These are phyloP conservation scores for Holtermannia corniformis DNA, from an alignment of 768 basidiomycete genomes.

Conservation along the genomic window DNA sequence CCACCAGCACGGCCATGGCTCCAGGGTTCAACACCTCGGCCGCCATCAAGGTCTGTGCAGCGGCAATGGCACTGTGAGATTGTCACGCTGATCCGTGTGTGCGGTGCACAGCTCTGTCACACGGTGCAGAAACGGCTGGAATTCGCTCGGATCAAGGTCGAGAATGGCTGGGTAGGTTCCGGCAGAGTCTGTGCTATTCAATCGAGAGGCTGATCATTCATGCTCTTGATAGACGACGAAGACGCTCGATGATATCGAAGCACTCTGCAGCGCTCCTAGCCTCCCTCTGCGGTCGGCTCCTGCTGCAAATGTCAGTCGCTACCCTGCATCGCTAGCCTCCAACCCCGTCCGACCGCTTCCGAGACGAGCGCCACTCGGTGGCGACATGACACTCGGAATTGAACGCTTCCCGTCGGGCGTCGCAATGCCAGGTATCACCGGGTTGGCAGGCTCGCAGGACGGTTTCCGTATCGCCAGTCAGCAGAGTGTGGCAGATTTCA, in stretches of 20 bases:
- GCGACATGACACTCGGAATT: background rate
- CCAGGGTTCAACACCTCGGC: too few relatives aligned
- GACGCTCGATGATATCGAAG: background rate
- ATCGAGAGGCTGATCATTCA: background rate
- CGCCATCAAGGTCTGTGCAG: too few relatives aligned
- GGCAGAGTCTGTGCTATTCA: background rate
- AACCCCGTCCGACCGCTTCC: background rate
- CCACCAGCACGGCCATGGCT: too few relatives aligned
- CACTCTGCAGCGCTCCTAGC: too few relatives aligned
- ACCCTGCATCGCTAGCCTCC: background rate
- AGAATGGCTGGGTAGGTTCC: background rate
- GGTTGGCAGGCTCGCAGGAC: too few relatives aligned
- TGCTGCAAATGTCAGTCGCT: background rate
- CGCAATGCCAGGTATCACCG: too few relatives aligned
- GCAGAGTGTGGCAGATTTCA: too few relatives aligned
- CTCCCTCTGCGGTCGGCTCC: background rate
- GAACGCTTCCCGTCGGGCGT: background rate
- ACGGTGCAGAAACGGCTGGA: background rate
- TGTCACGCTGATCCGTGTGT: too few relatives aligned
- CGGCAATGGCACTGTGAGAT: too few relatives aligned
- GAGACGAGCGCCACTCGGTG: background rate
- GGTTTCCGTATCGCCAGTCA: too few relatives aligned
- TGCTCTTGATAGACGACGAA: background rate
- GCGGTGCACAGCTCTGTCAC: background rate
- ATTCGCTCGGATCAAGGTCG: background rate